Evolutionary conservation across 495 filamentous ascomycete species (phyloP), one percentile per base, ranked within the genome.

Genomic region (Neurospora sp.): DNA sequence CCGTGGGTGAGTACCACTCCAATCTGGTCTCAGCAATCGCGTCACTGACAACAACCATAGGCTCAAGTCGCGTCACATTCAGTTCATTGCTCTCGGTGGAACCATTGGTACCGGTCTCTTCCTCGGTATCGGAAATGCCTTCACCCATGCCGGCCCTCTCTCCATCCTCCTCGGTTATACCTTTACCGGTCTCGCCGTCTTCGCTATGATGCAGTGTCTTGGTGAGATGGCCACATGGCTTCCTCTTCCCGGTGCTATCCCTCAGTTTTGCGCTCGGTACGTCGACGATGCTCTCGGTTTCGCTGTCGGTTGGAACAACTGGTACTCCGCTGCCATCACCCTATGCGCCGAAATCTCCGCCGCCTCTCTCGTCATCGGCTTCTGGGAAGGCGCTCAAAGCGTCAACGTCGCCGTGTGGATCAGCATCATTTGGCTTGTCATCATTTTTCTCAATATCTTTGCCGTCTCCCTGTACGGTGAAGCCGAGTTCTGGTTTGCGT

Each of bases 281-380:
- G 88, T 92, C 71, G 89, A 91, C 53, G 88, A 90, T 22, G 88
- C 88, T 77, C 82, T 93, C 76, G 91, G 91, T n/a, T 92, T 92
- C 73, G 88, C 91, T 68, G 88, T 92, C 78, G 91, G 91, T 41
- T 92, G 89, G 89, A 89, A 90, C 75, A 88, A 81, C 42, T 81
- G 75, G 74, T 80, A 82, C 69, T 70, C 76, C n/a, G 74, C 70
- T 61, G 70, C 76, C 46, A 78, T 83, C 20, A 79, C 77, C 10
- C 77, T 83, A 68, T 77, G 78, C 22, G 80, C 79, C 69, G 83
- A 84, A 69, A 77, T 80, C 37, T 81, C 81, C 0, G 83, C 83
- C 14, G 83, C 82, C 1, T 73, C 82, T n/a, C 76, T 82, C 37
- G 79, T 87, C 66, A 85, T 88, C 35, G 75, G 81, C 5, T 88